Evolutionary conservation across 2,329 filamentous ascomycete species (phyloP).

Genomic region (Herpotrichia juniperi): DNA sequence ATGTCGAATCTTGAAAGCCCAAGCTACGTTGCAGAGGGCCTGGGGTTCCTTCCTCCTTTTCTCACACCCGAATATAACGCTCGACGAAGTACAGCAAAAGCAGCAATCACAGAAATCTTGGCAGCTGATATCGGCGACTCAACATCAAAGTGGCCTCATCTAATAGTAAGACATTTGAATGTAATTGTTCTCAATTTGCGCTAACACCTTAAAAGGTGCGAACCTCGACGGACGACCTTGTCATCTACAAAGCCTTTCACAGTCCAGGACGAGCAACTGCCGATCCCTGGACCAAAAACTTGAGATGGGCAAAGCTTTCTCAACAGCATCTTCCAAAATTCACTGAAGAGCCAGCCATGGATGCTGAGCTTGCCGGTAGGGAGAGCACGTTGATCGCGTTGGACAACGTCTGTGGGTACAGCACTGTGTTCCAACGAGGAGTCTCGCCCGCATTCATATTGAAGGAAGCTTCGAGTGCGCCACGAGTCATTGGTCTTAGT

Average conservation of each 20-base stretch:
- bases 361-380: conserved; percentile 52
- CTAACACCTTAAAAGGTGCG: conserved; percentile 63
- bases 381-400: conserved; percentile 62
- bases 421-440: conserved; percentile 82
- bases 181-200: neutral
- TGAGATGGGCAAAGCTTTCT: conserved; percentile 78
- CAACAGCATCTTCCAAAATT: conserved; percentile 71
- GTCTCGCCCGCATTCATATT: conserved; percentile 80
- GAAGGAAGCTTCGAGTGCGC: conserved; percentile 78
- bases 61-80: conserved; percentile 74
- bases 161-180: conserved; percentile 69
- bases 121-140: conserved; percentile 84
- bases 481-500: conserved; percentile 75
- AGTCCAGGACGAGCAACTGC: conserved; percentile 46
- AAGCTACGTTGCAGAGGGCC: conserved; percentile 75
- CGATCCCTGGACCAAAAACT: conserved; percentile 58
- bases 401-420: conserved; percentile 75
- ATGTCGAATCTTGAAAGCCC: conserved; percentile 75
- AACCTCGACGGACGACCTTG: conserved; percentile 79
- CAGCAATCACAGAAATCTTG: conserved; percentile 77
- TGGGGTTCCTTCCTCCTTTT: conserved; percentile 78
- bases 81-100: conserved; percentile 73
- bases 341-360: conserved; percentile 55
- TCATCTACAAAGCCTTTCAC: conserved; percentile 83
- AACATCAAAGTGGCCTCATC: conserved; percentile 72